Evolutionary conservation across 306 rosid species (phyloP).

Genomic region (Acacia confusa): DNA sequence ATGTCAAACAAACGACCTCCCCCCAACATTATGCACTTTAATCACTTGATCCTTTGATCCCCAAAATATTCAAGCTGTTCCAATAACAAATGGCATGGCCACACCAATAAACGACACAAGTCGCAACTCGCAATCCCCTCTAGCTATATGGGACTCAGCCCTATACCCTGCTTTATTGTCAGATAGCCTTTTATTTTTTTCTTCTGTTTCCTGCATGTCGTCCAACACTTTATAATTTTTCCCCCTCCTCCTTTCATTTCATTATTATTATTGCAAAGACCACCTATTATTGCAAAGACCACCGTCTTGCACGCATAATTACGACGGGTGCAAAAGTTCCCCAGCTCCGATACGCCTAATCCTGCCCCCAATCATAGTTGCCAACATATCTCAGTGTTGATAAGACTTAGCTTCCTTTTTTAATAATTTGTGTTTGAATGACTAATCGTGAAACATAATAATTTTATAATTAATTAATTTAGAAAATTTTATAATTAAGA

Average conservation of each 20-base stretch:
- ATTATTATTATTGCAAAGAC: neutral
- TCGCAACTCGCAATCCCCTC: neutral
- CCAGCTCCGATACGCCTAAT: neutral
- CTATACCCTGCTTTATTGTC: neutral
- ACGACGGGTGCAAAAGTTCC: neutral
- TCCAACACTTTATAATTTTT: neutral
- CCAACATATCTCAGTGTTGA: neutral
- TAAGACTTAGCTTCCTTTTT: neutral
- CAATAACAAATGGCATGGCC: neutral
- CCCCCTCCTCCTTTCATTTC: neutral
- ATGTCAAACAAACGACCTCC: neutral
- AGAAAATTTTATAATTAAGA: neutral
- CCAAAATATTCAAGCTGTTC: neutral
- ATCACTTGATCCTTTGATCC: neutral
- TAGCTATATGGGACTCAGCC: neutral
- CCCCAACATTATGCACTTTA: neutral
- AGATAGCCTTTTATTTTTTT: neutral
- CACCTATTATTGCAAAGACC: neutral
- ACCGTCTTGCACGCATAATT: neutral
- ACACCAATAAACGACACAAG: neutral
- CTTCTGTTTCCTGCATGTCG: conserved; percentile 7
- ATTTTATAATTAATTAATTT: neutral
- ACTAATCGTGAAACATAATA: neutral
- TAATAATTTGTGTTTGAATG: neutral
- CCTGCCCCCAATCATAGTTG: neutral